Evolutionary conservation across 495 filamentous ascomycete genomes (phyloP), one percentile per base, ranked within the genome.

Genomic region (Xylaria bambusicola): DNA sequence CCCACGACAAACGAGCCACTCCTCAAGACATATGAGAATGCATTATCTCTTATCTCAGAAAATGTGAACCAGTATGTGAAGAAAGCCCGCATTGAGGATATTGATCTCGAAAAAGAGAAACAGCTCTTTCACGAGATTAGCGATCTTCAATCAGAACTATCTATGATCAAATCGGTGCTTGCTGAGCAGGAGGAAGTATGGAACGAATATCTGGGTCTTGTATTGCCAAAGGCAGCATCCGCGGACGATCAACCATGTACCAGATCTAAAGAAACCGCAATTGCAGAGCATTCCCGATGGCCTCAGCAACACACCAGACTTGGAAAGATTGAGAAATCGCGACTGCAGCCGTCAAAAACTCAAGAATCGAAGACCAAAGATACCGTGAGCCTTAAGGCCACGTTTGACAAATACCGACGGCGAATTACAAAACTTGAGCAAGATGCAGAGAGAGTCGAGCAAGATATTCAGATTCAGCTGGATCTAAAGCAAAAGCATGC

Each of bases 401-500:
- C 20, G 13, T 38, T 52, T 15, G 15, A 3, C 17, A 38, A 52
- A 26, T 52, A 52, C 31, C 23, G 18, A 15, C 29, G 10, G 10
- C 49, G 49, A 24, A 36, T 52, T 2, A n/a, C 3, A 31, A 52
- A 52, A 24, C 49, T 52, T 24, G 18, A 52, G 10, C 1, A 52
- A 38, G 49, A 52, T 9, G 49, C 49, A 1, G 49, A 36, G 13
- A 36, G 49, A 23, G 49, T 52, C 0, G 31, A 52, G 13, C 6
- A 31, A 24, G 23, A 52, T 4, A 52, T 52, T 3, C 17, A 10
- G 2, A 52, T n/a, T 38, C 6, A 15, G 18, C 33, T 52, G n/a
- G 49, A 52, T 8, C 33, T 52, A 7, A 52, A 38, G 49, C 49
- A 52, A 24, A 52, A 52, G 18, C 49, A 52, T 9, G 49, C 49